phyloP scores from a whole-genome alignment of 83 land plant species.

The Isoetes engelmannii region DNA sequence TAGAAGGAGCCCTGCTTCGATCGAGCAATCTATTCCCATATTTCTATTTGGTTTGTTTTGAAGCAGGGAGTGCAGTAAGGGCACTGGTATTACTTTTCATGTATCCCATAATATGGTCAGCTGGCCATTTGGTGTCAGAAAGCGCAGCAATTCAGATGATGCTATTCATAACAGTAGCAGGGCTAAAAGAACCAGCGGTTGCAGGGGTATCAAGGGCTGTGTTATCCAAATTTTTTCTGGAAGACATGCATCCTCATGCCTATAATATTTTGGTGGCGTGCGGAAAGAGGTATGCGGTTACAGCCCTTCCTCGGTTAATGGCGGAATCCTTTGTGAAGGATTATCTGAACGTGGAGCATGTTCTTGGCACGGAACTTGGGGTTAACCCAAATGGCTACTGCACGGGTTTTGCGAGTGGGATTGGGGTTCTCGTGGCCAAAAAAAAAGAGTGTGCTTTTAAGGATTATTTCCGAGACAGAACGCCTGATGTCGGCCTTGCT shows the following conservation, averaged over 20 bases:
- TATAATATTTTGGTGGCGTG: background rate
- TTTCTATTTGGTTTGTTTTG: slow-evolving; percentile 55
- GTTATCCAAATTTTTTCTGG: slow-evolving; percentile 36
- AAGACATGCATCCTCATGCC: slow-evolving; percentile 11
- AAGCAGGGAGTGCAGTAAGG: slow-evolving; percentile 40
- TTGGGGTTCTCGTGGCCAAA: background rate
- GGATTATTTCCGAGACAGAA: slow-evolving; percentile 7
- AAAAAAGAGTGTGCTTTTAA: slow-evolving; percentile 22
- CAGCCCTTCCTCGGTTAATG: slow-evolving; percentile 25
- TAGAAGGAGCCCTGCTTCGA: slow-evolving; percentile 39
- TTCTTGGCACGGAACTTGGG: slow-evolving; percentile 15
- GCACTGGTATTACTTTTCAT: slow-evolving; percentile 31
- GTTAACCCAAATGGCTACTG: slow-evolving; percentile 8
- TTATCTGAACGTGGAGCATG: slow-evolving; percentile 23
- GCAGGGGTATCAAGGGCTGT: slow-evolving; percentile 19
- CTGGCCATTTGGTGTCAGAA: slow-evolving; percentile 21
- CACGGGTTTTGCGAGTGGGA: background rate
- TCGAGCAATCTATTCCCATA: slow-evolving; percentile 39
- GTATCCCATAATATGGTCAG: slow-evolving; percentile 36
- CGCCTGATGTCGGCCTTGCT: slow-evolving; percentile 4
- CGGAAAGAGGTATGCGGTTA: slow-evolving; percentile 23
- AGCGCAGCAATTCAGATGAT: slow-evolving; percentile 14
- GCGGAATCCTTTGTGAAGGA: slow-evolving; percentile 20
- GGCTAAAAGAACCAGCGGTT: slow-evolving; percentile 27
- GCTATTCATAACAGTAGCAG: slow-evolving; percentile 26